Percentiles rank a stretch among this genome's conserved stretches.
These are phyloP conservation scores for Aurantiochytrium sp. DNA, from an alignment of 108 stramenopile species.

Conservation along the genomic window DNA sequence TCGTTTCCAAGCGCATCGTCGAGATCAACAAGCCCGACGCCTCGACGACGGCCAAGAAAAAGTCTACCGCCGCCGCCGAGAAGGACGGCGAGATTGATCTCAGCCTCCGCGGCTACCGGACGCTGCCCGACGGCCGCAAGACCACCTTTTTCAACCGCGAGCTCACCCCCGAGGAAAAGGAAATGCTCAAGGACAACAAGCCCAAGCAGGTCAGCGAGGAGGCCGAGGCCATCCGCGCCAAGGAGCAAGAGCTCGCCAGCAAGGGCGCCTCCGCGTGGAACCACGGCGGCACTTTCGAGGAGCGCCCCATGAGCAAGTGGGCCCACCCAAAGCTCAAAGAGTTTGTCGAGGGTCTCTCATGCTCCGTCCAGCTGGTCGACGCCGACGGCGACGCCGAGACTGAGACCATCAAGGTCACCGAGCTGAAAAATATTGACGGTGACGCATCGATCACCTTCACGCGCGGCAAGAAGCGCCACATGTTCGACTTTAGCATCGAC, in stretches of 20 bases:
- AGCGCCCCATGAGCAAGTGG: constrained; percentile 78
- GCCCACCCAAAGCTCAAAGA: constrained; percentile 55
- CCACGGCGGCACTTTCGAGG: constrained; percentile 86
- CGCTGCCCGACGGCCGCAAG: constrained; percentile 77
- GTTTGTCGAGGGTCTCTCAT: constrained; percentile 53
- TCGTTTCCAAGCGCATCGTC: constrained; percentile 45
- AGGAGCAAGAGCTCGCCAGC: constrained; percentile 16
- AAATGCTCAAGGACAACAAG: constrained; percentile 73
- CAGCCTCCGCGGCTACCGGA: constrained; percentile 82
- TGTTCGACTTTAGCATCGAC: constrained; percentile 76
- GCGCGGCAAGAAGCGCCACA: constrained; percentile 83
- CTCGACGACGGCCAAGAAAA: constrained; percentile 39
- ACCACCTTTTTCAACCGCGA: constrained; percentile 91
- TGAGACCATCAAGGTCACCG: constrained; percentile 50
- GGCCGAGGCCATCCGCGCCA: neutral
- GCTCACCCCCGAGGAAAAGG: constrained; percentile 77
- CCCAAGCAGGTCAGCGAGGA: constrained; percentile 69
- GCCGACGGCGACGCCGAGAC: neutral
- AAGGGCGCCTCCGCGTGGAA: constrained; percentile 75
- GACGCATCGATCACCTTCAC: constrained; percentile 84
- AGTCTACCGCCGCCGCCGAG: neutral
- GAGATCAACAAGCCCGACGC: constrained; percentile 35
- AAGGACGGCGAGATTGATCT: constrained; percentile 33
- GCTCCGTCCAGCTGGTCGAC: constrained; percentile 26
- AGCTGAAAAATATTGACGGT: constrained; percentile 69